Conservation (phyloP, 768 basidiomycete species). For the Asterophora lycoperdoides region DNA sequence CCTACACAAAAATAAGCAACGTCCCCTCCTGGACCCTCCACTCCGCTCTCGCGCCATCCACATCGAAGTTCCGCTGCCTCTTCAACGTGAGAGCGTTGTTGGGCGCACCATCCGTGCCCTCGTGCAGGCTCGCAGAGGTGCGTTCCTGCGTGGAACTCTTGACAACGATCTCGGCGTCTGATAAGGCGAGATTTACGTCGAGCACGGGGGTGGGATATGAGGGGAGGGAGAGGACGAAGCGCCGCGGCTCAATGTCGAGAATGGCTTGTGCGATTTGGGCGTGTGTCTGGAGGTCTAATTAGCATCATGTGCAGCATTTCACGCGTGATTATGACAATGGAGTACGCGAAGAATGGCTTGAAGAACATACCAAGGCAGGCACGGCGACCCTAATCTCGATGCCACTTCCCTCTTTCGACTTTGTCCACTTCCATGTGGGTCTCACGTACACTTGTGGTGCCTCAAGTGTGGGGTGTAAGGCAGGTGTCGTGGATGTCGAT, state of each 20-base stretch:
- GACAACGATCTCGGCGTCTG: conserved; percentile 50
- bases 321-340: too few relatives aligned
- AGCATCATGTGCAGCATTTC: neutral
- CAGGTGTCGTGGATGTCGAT: conserved; percentile 3
- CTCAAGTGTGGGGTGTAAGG: neutral
- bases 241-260: conserved; percentile 63
- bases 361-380: conserved; percentile 50
- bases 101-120: conserved; percentile 24
- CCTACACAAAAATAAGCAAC: conserved; percentile 42
- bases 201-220: conserved; percentile 46
- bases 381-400: conserved; percentile 50
- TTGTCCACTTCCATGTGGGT: conserved; percentile 52
- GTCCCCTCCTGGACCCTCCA: conserved; percentile 57
- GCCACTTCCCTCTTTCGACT: conserved; percentile 25
- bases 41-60: conserved; percentile 60
- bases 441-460: conserved; percentile 20
- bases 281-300: conserved; percentile 36
- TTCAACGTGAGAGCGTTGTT: conserved; percentile 45
- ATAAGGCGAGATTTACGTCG: conserved; percentile 53
- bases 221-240: conserved; percentile 57
- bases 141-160: conserved; percentile 9
- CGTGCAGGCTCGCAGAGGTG: conserved; percentile 14
- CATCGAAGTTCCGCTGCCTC: conserved; percentile 52
- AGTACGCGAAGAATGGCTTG: neutral
- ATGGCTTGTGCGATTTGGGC: conserved; percentile 41